Percentiles rank a stretch among this genome's conserved stretches.
phyloP scores from a whole-genome alignment of 441 rosid genomes.

The Adansonia madagascariensis region DNA sequence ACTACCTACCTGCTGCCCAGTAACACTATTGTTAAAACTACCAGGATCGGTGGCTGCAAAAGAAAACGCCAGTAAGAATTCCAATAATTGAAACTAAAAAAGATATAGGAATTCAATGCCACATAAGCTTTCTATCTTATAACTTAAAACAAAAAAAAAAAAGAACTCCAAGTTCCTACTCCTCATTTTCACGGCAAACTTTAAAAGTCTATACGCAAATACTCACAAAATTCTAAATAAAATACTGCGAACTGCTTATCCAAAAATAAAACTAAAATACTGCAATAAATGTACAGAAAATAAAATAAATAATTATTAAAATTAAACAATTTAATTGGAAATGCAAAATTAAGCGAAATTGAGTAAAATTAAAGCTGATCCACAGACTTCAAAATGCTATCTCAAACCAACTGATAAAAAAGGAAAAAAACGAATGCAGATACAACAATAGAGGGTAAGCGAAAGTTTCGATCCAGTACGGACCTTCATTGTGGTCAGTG shows the following conservation, averaged over 20 bases:
- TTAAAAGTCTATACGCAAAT: neutral
- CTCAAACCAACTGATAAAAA: neutral
- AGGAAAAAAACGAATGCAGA: neutral
- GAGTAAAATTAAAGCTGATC: conserved; percentile 11
- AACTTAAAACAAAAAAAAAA: neutral
- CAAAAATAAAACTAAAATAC: neutral
- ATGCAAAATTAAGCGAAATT: conserved; percentile 19
- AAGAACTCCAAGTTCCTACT: neutral
- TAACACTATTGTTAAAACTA: conserved; percentile 90
- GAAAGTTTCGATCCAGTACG: conserved; percentile 54
- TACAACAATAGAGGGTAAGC: neutral
- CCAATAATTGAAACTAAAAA: neutral
- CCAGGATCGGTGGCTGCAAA: conserved; percentile 85
- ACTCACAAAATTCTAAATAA: neutral
- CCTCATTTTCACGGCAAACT: neutral
- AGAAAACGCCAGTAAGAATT: conserved; percentile 24
- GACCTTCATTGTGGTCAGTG: conserved; percentile 81
- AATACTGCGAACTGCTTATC: neutral
- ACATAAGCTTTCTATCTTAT: neutral
- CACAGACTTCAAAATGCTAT: neutral
- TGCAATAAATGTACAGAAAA: neutral
- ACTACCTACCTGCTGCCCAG: conserved; percentile 79
- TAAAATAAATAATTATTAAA: neutral
- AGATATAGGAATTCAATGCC: neutral
- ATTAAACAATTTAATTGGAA: neutral